phyloP scores from a whole-genome alignment of 1,284 basidiomycete species.

The Trichosporon sp. region DNA sequence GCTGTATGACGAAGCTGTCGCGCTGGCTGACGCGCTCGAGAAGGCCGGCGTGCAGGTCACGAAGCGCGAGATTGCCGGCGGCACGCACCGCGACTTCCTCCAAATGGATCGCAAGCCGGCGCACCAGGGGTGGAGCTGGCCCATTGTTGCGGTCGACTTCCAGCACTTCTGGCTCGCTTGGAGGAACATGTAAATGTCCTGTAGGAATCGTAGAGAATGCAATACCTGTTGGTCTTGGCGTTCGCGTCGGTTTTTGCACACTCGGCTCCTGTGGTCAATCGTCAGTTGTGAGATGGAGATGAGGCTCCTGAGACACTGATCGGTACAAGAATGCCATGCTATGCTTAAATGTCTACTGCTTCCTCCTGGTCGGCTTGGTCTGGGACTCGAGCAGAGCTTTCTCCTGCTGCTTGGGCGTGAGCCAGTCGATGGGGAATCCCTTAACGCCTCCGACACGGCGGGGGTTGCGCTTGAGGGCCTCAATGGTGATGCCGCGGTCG shows the following conservation, averaged over 20 bases:
- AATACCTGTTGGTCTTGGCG: background rate
- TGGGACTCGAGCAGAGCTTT: background rate
- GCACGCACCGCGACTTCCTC: slow-evolving; percentile 5
- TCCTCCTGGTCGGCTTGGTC: slow-evolving; percentile 27
- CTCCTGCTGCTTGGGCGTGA: slow-evolving; percentile 45
- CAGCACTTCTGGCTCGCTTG: slow-evolving; percentile 11
- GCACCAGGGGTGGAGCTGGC: slow-evolving; percentile 11
- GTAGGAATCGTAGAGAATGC: background rate
- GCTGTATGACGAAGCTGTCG: slow-evolving; percentile 24
- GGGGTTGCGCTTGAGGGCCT: slow-evolving; percentile 33
- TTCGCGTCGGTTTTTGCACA: background rate
- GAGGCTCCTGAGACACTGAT: background rate
- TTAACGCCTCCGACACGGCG: slow-evolving; percentile 60
- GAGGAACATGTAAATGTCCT: background rate
- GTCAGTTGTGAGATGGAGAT: too few species aligned
- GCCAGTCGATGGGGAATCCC: slow-evolving; percentile 81
- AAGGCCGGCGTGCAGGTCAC: slow-evolving; percentile 18
- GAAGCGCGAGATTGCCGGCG: slow-evolving; percentile 9
- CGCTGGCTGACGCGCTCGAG: slow-evolving; percentile 18
- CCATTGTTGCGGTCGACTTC: slow-evolving; percentile 2
- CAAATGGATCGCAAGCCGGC: background rate
- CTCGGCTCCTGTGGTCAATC: too few species aligned
- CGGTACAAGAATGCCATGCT: slow-evolving; percentile 19
- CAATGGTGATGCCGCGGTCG: slow-evolving; percentile 58
- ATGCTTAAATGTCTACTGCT: slow-evolving; percentile 22